phyloP scores from a whole-genome alignment of 2,329 filamentous ascomycete genomes.

The Cryphonectria nitschkei region DNA sequence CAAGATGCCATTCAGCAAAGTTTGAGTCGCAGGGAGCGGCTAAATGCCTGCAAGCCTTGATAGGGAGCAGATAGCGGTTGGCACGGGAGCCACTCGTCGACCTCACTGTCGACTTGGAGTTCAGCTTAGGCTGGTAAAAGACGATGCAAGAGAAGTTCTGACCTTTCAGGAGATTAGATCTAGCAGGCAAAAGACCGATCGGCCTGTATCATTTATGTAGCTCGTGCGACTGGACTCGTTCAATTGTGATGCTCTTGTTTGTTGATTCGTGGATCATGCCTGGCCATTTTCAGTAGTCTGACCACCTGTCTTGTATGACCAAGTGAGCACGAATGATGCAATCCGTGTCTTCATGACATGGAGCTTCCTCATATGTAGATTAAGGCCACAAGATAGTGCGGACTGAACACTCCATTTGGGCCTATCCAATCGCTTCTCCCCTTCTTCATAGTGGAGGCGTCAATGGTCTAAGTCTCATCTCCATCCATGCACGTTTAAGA shows the following conservation, averaged over 20 bases:
- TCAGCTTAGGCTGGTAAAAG: not conserved
- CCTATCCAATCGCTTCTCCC: slow-evolving; percentile 10
- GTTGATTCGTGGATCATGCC: slow-evolving; percentile 7
- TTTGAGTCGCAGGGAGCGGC: slow-evolving; percentile 19
- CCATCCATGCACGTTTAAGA: not conserved
- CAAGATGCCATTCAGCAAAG: not conserved
- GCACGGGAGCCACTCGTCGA: slow-evolving; percentile 3
- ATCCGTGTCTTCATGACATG: slow-evolving; percentile 6
- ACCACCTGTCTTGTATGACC: slow-evolving; percentile 23
- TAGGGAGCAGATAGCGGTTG: slow-evolving; percentile 2
- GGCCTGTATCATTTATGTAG: not conserved
- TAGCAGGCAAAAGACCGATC: not conserved
- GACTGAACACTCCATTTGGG: slow-evolving; percentile 5
- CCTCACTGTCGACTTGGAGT: not conserved
- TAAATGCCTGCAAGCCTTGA: slow-evolving; percentile 13
- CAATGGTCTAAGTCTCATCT: slow-evolving; percentile 17
- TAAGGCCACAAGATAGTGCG: not conserved
- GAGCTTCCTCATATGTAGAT: not conserved
- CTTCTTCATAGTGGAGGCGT: slow-evolving; percentile 1
- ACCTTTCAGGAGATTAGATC: not conserved
- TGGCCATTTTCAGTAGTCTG: slow-evolving; percentile 16
- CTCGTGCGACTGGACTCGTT: slow-evolving; percentile 12
- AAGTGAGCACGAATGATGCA: slow-evolving; percentile 23
- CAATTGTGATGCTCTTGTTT: slow-evolving; percentile 6
- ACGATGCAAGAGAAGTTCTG: not conserved